These are phyloP conservation scores for Phytopythium delawarense DNA, from an alignment of 352 stramenopile species.

Conservation along the genomic window DNA sequence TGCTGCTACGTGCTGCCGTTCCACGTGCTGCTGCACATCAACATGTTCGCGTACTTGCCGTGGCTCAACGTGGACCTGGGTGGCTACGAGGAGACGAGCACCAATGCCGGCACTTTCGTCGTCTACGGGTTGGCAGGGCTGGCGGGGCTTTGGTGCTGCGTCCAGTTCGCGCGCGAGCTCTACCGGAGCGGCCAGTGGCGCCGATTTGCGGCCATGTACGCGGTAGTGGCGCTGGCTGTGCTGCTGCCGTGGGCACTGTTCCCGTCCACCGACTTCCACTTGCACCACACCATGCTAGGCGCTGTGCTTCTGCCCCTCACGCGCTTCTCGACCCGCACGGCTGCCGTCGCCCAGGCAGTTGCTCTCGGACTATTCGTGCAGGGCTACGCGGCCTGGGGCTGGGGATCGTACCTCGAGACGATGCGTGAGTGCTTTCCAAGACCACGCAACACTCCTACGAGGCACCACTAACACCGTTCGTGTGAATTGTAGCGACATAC, in stretches of 20 bases:
- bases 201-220: slow-evolving; percentile 32
- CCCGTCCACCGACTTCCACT: slow-evolving; percentile 53
- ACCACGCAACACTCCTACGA: not conserved
- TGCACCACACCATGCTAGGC: slow-evolving; percentile 76
- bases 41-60: slow-evolving; percentile 61
- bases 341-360: slow-evolving; percentile 45
- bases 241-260: slow-evolving; percentile 54
- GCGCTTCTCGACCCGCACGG: slow-evolving; percentile 50
- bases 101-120: slow-evolving; percentile 60
- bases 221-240: slow-evolving; percentile 15
- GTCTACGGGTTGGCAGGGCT: slow-evolving; percentile 36
- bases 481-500: slow-evolving; percentile 41
- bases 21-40: slow-evolving; percentile 72
- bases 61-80: slow-evolving; percentile 75
- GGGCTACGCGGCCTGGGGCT: slow-evolving; percentile 74
- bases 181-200: slow-evolving; percentile 39
- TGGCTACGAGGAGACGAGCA: slow-evolving; percentile 41
- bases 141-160: slow-evolving; percentile 24
- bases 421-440: slow-evolving; percentile 39
- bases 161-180: slow-evolving; percentile 38
- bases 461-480: not conserved
- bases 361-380: slow-evolving; percentile 64
- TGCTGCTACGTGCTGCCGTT: slow-evolving; percentile 66
- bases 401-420: slow-evolving; percentile 56
- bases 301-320: slow-evolving; percentile 65